Evolutionary conservation across 257 asterid species (phyloP), one percentile per base, ranked within the genome.

Genomic region (Ophiorrhiza pumila): DNA sequence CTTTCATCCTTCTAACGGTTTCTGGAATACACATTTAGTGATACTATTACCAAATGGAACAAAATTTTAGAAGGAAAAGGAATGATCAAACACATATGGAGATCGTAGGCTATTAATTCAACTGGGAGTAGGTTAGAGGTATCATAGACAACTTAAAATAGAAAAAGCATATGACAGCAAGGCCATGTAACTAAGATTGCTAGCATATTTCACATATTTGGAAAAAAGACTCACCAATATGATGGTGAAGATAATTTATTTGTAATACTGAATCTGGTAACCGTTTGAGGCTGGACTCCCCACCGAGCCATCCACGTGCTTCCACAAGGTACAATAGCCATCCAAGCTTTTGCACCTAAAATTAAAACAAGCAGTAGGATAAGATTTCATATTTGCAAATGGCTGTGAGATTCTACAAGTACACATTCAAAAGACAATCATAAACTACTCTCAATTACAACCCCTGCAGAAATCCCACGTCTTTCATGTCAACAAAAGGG

Each of bases 241-340:
- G 79, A 69, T 64, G 82, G 67, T 41, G 81, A 41, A 9, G 90
- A 80, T 56, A 83, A 37, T 74, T 77, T 80, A 76, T 72, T 82
- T 13, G 85, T 60, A 25, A 82, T 53, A 15, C 84, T 78, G 76
- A 83, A 84, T 77, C 84, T 86, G 47, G 76, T 56, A 14, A 77
- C 56, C 68, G 46, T 41, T 50, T 85, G 96, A 79, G 97, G 93
- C 87, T 86, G 96, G 77, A 88, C 82, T 80, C 96, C 95, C 81
- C 85, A 87, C 76, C 82, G 79, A 73, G 85, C 74, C 79, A 76
- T 81, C 88, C 85, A 84, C 65, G 93, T 83, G 79, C 96, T 92
- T 79, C 98, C 99, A 78, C 90, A 90, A 76, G 97, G 92, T 73
- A 87, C 57, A 72, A 89, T 83, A 65, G 96, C 98, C 99, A 95